These are phyloP conservation scores for Fusarium musae DNA, from an alignment of 2,329 filamentous ascomycete genomes.

Conservation along the genomic window DNA sequence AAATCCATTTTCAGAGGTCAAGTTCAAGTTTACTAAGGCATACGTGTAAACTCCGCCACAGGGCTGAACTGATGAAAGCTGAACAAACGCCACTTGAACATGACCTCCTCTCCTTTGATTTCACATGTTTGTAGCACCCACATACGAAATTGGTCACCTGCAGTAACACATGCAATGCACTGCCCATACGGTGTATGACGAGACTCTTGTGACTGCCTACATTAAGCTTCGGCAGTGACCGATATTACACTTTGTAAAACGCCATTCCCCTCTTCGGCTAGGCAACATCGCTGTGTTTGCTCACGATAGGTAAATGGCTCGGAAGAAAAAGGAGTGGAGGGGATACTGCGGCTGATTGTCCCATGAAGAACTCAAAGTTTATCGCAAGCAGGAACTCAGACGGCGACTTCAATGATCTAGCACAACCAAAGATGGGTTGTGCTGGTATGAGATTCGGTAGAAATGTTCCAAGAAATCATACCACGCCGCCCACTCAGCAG, in stretches of 20 bases:
- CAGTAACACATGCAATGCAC: not conserved
- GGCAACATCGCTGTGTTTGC: too few species aligned
- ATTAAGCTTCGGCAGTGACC: not conserved
- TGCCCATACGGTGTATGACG: not conserved
- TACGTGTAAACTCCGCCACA: not conserved
- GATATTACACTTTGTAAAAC: not conserved
- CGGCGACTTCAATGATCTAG: constrained; percentile 16
- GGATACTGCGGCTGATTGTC: not conserved
- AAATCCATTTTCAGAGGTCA: too few species aligned
- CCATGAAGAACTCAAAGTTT: constrained; percentile 27
- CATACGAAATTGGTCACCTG: rapidly evolving
- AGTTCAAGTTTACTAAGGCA: too few species aligned
- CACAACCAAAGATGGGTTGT: constrained; percentile 19
- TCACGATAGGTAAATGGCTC: not conserved
- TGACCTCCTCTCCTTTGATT: not conserved
- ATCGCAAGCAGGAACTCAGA: constrained; percentile 4
- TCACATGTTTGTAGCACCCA: not conserved
- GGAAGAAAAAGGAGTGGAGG: not conserved
- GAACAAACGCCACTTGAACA: not conserved
- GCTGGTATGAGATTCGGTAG: constrained; percentile 26
- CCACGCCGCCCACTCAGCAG: not conserved
- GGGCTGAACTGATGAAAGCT: not conserved
- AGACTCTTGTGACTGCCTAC: not conserved
- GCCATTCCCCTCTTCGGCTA: not conserved
- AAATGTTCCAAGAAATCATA: constrained; percentile 11